phyloP scores from a whole-genome alignment of 2,329 filamentous ascomycete genomes.

The Pseudogymnoascus sp. region DNA sequence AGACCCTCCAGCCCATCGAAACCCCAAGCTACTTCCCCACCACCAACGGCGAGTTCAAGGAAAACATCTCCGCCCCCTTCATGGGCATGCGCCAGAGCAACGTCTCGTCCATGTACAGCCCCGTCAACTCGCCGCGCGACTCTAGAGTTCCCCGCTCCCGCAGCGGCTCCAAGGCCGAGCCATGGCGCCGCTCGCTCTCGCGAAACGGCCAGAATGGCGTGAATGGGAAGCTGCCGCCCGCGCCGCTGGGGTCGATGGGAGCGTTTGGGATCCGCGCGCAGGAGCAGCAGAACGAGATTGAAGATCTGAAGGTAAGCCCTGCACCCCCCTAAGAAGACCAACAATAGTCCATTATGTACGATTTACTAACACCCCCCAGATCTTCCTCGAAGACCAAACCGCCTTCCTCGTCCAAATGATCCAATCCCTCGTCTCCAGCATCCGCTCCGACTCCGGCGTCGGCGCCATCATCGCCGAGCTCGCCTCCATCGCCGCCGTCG shows the following conservation, averaged over 20 bases:
- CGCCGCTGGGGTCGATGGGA: slow-evolving; percentile 27
- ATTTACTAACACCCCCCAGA: slow-evolving; percentile 35
- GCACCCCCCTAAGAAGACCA: neutral
- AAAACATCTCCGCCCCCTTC: slow-evolving; percentile 45
- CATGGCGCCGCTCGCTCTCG: slow-evolving; percentile 20
- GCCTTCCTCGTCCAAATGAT: slow-evolving; percentile 72
- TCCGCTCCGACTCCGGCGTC: slow-evolving; percentile 58
- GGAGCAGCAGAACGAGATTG: slow-evolving; percentile 40
- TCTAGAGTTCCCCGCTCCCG: slow-evolving; percentile 34
- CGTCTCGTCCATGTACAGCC: slow-evolving; percentile 69
- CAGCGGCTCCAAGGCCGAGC: slow-evolving; percentile 25
- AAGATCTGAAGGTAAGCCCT: slow-evolving; percentile 52
- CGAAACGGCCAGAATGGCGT: slow-evolving; percentile 21
- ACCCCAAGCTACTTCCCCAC: slow-evolving; percentile 63
- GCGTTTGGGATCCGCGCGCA: slow-evolving; percentile 35
- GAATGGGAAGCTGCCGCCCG: slow-evolving; percentile 19
- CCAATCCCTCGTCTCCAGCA: slow-evolving; percentile 68
- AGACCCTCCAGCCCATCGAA: slow-evolving; percentile 58
- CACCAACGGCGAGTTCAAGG: slow-evolving; percentile 34
- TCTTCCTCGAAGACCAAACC: slow-evolving; percentile 78
- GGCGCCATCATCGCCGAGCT: slow-evolving; percentile 64
- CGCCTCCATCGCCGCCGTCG: slow-evolving; percentile 60
- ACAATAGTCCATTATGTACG: neutral
- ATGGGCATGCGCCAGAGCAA: slow-evolving; percentile 55
- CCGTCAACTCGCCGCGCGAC: slow-evolving; percentile 60